phyloP scores from a whole-genome alignment of 345 rosid species.

The Lagerstroemia speciosa region DNA sequence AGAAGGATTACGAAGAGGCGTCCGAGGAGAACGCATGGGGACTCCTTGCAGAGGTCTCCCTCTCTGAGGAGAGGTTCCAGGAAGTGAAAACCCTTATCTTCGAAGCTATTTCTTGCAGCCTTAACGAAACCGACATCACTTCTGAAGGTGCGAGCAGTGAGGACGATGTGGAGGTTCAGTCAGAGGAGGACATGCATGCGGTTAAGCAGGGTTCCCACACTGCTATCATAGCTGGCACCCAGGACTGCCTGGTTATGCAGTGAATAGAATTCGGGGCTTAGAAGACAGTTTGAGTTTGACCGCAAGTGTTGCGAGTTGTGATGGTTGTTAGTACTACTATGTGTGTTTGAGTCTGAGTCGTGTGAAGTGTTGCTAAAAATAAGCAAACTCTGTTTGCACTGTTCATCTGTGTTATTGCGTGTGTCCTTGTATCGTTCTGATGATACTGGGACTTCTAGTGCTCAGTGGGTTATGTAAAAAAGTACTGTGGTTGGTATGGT shows the following conservation, averaged over 20 bases:
- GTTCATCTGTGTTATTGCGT: background rate
- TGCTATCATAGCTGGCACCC: slow-evolving; percentile 2
- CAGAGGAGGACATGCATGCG: background rate
- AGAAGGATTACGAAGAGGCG: slow-evolving; percentile 82
- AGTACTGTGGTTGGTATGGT: background rate
- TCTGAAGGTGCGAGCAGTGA: slow-evolving; percentile 16
- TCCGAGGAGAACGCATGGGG: slow-evolving; percentile 85
- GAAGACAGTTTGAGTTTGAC: too few species aligned
- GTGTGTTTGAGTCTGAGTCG: background rate
- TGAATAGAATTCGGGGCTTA: background rate
- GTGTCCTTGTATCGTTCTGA: background rate
- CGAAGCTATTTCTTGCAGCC: slow-evolving; percentile 37
- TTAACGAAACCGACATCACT: slow-evolving; percentile 15
- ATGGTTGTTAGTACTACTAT: background rate
- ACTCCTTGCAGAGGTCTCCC: slow-evolving; percentile 82
- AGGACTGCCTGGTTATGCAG: slow-evolving; percentile 4
- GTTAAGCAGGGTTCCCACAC: background rate
- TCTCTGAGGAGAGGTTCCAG: slow-evolving; percentile 70
- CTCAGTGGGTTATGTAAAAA: background rate
- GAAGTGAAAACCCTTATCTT: slow-evolving; percentile 62
- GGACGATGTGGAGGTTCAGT: background rate
- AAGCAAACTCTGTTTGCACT: slow-evolving; percentile 2
- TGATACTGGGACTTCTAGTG: background rate
- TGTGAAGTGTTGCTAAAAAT: background rate
- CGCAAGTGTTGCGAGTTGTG: background rate